Base-by-base conservation (phyloP, 2,329 filamentous ascomycete genomes). In the Bipolaris gigantea region DNA sequence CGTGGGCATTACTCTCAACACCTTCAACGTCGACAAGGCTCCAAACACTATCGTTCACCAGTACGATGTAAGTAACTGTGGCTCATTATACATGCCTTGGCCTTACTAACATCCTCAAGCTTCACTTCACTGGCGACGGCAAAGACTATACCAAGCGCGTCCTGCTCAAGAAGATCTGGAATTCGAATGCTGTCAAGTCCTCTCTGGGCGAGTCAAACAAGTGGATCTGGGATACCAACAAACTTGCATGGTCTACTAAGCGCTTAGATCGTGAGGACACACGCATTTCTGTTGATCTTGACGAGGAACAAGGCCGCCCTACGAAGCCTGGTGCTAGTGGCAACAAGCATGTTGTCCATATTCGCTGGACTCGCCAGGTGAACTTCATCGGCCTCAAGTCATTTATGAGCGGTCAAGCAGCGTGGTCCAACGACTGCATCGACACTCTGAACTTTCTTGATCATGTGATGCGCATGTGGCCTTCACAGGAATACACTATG, bases 371-470 rank as follows among this genome's bases (percentile, higher is more conserved):
- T 0, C 87, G 84, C n/a, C 75, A 75, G 2, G 83, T 99, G 19
- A 83, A 89, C 39, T 82, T 97, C 48, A 75, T 80, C 3, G 79
- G 83, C 0, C 80, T 97, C 0, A 76, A 81, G 3, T 78, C 79
- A 0, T 97, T 93, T 69, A 96, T 2, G 66, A 79, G 1, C 81
- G 85, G 43, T 77, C 82, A 54, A 77, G 81, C 18, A 74, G 79
- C 1, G 3, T 73, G 70, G 67, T 60, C 59, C 1, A 84, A 83
- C 34, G 76, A 81, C 18, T 85, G 93, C 18, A 81, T 93, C 7
- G 89, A 94, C 67, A 87, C 89, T 13, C 84, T 97, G 73, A 96
- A 89, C 70, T 97, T 97, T 67, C 79, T 97, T 4, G 94, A 99
- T 60, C 94, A 99, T 69, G 79, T 93, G 7, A 80, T 99, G 50